Evolutionary conservation across 2,329 filamentous ascomycete genomes (phyloP).

Genomic region (Aplosporella prunicola): DNA sequence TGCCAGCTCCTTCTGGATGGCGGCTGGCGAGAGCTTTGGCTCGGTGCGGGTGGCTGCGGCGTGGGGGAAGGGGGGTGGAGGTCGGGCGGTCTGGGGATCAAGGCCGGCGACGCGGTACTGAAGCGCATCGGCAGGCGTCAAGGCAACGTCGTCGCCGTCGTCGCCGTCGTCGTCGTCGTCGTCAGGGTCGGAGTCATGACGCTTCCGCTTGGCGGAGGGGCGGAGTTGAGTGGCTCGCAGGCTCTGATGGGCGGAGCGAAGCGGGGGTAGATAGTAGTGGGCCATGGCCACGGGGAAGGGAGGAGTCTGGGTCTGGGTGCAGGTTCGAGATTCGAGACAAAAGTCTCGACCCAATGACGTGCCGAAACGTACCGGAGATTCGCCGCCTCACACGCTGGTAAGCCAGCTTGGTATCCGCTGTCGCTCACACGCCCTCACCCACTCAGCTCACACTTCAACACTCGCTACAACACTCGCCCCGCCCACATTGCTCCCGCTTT

Average conservation of each 20-base stretch:
- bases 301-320: too few relatives aligned
- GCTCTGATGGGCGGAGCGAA: constrained; percentile 14
- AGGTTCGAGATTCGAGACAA: too few relatives aligned
- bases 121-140: constrained; percentile 15
- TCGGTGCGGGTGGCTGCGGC: constrained; percentile 15
- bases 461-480: too few relatives aligned
- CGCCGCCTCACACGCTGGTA: too few relatives aligned
- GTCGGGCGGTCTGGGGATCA: constrained; percentile 29
- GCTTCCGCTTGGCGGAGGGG: constrained; percentile 15
- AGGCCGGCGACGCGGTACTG: constrained; percentile 34
- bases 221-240: constrained; percentile 25
- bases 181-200: constrained; percentile 16
- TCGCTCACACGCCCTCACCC: too few relatives aligned
- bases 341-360: too few relatives aligned
- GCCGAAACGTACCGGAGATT: too few relatives aligned
- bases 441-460: too few relatives aligned
- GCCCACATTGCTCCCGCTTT: too few relatives aligned
- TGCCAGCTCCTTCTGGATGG: constrained; percentile 32
- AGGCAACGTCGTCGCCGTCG: constrained; percentile 6
- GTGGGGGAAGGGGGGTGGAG: constrained; percentile 37
- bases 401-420: too few relatives aligned
- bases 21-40: constrained; percentile 7
- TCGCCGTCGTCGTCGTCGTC: constrained; percentile 12
- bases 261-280: too few relatives aligned
- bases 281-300: too few relatives aligned